phyloP scores from a whole-genome alignment of 129 eudicot species.

The Flaveria ramosissima region DNA sequence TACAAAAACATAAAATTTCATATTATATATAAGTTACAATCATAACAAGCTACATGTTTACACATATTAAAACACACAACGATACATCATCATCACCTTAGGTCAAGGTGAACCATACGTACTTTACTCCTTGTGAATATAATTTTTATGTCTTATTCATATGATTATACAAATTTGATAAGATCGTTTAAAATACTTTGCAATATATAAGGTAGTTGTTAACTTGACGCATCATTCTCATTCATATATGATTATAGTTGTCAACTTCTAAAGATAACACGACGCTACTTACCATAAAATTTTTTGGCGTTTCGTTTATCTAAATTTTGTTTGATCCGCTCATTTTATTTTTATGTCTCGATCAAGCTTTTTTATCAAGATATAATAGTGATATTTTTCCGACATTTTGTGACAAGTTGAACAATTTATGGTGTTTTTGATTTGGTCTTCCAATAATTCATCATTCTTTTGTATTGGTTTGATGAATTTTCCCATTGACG shows the following conservation, averaged over 20 bases:
- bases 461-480: conserved; percentile 24
- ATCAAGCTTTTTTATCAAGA: conserved; percentile 28
- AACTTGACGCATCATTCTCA: conserved; percentile 7
- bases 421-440: not conserved
- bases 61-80: too few relatives aligned
- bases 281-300: conserved; percentile 16
- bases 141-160: not conserved
- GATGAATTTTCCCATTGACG: conserved; percentile 21
- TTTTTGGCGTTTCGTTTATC: not conserved
- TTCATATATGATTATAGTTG: not conserved
- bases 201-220: not conserved
- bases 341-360: conserved; percentile 24
- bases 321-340: conserved; percentile 13
- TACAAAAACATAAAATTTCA: too few relatives aligned
- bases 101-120: not conserved
- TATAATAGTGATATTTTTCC: conserved; percentile 21
- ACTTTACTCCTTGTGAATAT: not conserved
- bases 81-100: too few relatives aligned
- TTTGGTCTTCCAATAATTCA: conserved; percentile 25
- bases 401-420: conserved; percentile 37
- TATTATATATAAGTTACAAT: too few relatives aligned
- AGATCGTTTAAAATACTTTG: not conserved
- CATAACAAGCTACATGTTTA: too few relatives aligned
- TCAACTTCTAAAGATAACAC: conserved; percentile 10
- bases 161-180: not conserved